Evolutionary conservation across 2,329 filamentous ascomycete species (phyloP), one percentile per base, ranked within the genome.

Genomic region (Zymoseptoria tritici): DNA sequence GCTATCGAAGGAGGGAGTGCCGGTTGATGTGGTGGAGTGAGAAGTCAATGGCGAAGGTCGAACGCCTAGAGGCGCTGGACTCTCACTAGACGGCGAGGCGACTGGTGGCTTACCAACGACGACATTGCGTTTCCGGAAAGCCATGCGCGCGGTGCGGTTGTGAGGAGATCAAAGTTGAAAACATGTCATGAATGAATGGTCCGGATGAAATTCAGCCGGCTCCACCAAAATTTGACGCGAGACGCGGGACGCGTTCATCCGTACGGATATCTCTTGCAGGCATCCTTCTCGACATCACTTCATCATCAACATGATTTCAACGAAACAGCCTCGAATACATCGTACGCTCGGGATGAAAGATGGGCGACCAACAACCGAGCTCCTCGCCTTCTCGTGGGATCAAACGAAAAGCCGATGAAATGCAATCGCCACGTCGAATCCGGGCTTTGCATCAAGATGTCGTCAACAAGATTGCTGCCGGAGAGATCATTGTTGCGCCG

Each of bases 401-500:
- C 11, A 74, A 74, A 61, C 70, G 72, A 49, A 73, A 72, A 58
- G 71, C 68, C 6, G 67, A 71, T 55, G 68, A 70, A 54, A 64
- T 69, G 42, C 69, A 72, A n/a, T 69, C 74, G 24, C 75, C 74
- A 49, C 73, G 77, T 56, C 71, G 79, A 29, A 83, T 83, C 67
- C 75, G 96, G 86, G 89, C 93, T 13, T 83, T 99, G 24, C 90
- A 96, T 70, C 86, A 89, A 64, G 88, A 94, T 77, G 94, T 99
- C 21, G 89, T 99, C 66, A 99, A 97, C 80, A 99, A 97, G 75
- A 99, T 99, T 67, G 94, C 94, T 0, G 94, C 94, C 0, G 94
- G 94, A 20, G 94, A 99, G 75, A 99, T 99, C 69, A 99, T 99
- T 62, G 91, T 99, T 54, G 93, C 94, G 2, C 95, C 94, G 0